Evolutionary conservation across 345 rosid species (phyloP).

Genomic region (Lenwebbia sp.): DNA sequence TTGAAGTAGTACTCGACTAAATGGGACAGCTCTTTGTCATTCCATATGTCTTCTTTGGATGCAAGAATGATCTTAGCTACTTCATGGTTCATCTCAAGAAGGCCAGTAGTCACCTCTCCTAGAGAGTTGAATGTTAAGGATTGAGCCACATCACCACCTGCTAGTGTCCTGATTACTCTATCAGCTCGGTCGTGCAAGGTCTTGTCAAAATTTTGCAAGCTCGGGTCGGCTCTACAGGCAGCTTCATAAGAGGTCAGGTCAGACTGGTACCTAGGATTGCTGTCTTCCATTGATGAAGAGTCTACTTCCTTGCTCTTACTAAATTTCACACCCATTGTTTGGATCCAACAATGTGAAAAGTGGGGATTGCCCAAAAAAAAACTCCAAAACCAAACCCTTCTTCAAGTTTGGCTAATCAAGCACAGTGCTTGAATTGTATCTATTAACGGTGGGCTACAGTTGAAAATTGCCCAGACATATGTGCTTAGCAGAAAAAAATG

Average conservation of each 20-base stretch:
- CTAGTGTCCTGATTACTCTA: slow-evolving; percentile 42
- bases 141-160: slow-evolving; percentile 32
- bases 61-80: slow-evolving; percentile 48
- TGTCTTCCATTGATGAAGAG: neutral
- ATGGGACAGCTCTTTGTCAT: slow-evolving; percentile 37
- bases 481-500: neutral
- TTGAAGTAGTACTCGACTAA: slow-evolving; percentile 60
- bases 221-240: slow-evolving; percentile 61
- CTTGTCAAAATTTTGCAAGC: slow-evolving; percentile 43
- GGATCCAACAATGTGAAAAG: neutral
- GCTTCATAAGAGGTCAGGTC: slow-evolving; percentile 51
- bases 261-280: slow-evolving; percentile 11
- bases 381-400: neutral
- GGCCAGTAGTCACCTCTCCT: slow-evolving; percentile 20
- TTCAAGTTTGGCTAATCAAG: neutral
- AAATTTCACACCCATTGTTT: neutral
- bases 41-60: slow-evolving; percentile 55
- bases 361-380: neutral
- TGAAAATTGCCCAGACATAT: neutral
- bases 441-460: neutral
- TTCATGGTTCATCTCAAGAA: slow-evolving; percentile 68
- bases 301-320: neutral
- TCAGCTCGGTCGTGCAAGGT: slow-evolving; percentile 49
- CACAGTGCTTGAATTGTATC: neutral
- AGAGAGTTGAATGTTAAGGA: slow-evolving; percentile 38